Conservation (phyloP, 192 early-diverging fungal genomes). For the Podila verticillata region DNA sequence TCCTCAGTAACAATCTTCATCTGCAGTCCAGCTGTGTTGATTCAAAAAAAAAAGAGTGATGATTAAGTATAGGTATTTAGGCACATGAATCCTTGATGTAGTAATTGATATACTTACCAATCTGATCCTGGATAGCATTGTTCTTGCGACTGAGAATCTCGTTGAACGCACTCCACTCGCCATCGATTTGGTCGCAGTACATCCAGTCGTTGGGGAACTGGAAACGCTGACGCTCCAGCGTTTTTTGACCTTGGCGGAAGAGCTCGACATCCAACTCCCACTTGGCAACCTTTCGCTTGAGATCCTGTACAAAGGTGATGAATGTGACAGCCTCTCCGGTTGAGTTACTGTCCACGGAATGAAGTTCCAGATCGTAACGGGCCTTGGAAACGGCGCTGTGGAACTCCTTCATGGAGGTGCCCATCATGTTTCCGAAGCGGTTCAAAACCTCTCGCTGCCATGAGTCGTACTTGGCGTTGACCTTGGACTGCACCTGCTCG, state of each 20-base stretch:
- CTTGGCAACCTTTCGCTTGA: conserved; percentile 80
- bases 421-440: conserved; percentile 87
- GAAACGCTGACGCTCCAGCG: conserved; percentile 92
- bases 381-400: conserved; percentile 78
- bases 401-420: conserved; percentile 83
- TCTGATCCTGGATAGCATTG: conserved; percentile 93
- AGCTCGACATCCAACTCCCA: conserved; percentile 88
- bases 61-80: background rate
- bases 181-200: conserved; percentile 93
- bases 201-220: conserved; percentile 97
- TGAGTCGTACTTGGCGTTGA: conserved; percentile 96
- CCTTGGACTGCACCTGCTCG: conserved; percentile 98
- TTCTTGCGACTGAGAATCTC: conserved; percentile 93
- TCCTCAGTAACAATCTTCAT: conserved; percentile 96
- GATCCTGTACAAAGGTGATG: conserved; percentile 95
- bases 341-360: conserved; percentile 81
- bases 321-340: conserved; percentile 94
- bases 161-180: conserved; percentile 97
- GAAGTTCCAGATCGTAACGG: conserved; percentile 88
- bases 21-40: conserved; percentile 78
- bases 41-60: background rate
- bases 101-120: conserved; percentile 58
- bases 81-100: too few relatives aligned
- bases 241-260: conserved; percentile 92
- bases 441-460: conserved; percentile 98